Evolutionary conservation across 2,329 filamentous ascomycete species (phyloP), one percentile per base, ranked within the genome.

Genomic region (Hypoxylon sp.): DNA sequence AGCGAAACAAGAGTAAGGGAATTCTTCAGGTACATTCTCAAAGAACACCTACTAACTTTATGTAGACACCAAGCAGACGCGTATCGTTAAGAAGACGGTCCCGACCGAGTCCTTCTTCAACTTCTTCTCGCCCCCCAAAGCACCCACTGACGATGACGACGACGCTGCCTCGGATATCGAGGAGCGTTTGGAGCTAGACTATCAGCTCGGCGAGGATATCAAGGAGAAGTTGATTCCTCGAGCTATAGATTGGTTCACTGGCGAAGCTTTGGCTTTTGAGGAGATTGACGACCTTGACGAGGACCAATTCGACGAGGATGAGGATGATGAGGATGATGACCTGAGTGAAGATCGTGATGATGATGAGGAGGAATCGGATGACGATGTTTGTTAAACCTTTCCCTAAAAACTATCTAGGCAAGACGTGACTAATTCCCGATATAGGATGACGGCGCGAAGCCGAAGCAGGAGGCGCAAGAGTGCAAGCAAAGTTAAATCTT

Each of bases 191-290:
- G 96, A 99, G 85, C 91, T 99, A 58, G 96, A 99, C 84, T 99
- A 98, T 83, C 95, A 98, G 84, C 90, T 99, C 48, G 96, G 96
- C 74, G 96, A 99, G 86, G 96, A 99, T 80, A 98, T 99, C 85
- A 99, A 99, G 86, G 96, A 99, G 88, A 99, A 99, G 86, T 88
- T 99, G 73, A 99, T 99, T 75, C 96, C 96, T 72, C 94, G 95
- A 75, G 96, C 97, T 64, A 96, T 99, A 77, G 96, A 99, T 84
- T 99, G 96, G 96, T 99, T 99, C 82, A 99, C 96, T 59, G 96
- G 96, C 65, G 96, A 99, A 84, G 96, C 96, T 74, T 90, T 99
- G 71, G 94, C 96, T 75, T 99, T 94, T 76, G 96, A 99, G 86
- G 95, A 98, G 81, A 83, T 97, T 68, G 92, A 95, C 42, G 89